Base-by-base conservation (phyloP, 2,329 filamentous ascomycete species). In the Eutypa lata region DNA sequence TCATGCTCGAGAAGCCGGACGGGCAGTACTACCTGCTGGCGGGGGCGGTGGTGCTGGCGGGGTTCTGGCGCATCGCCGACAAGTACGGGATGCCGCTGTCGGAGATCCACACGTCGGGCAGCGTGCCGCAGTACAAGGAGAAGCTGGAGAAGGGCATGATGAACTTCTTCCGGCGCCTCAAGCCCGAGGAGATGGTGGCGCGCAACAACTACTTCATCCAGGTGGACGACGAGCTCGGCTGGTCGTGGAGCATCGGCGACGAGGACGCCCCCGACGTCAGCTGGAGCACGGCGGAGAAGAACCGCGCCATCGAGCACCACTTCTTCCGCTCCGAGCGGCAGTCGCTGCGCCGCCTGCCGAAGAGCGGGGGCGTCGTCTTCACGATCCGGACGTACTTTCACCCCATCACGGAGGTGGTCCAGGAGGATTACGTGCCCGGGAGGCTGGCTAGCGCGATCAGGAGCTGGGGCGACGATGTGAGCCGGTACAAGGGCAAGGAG, bases 171-270 rank as follows among this genome's bases (percentile, higher is more conserved):
- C 77, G 82, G 0, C 75, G 90, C 0, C 69, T 94, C 0, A 78
- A 81, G 63, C 87, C 87, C 1, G 84, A 90, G 42, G 82, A 83
- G 44, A 79, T 79, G n/a, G 76, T 78, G 54, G 70, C 66, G 49
- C 77, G 90, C 53, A 90, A 92, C 67, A 93, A 94, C 67, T 95
- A 94, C 71, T 95, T 95, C 73, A 81, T 95, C 57, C 90, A 95
- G 71, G 89, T 94, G 1, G 90, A 95, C 64, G 89, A 91, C 52
- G 71, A 79, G 5, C 75, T 96, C 1, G 76, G 87, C 0, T 95
- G 90, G 90, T 89, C 86, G 54, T 73, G 77, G 63, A 89, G 84
- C 61, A 92, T 95, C 59, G 90, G 90, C 0, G 61, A 72, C 16
- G 91, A 95, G 69, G 89, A 95, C 65, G 71, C 72, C 1, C 71